A percentile compares a stretch with the other conserved stretches of the same genome.
These are phyloP conservation scores for Gilbertella persicaria DNA, from an alignment of 371 early-diverging fungal species.

Conservation along the genomic window DNA sequence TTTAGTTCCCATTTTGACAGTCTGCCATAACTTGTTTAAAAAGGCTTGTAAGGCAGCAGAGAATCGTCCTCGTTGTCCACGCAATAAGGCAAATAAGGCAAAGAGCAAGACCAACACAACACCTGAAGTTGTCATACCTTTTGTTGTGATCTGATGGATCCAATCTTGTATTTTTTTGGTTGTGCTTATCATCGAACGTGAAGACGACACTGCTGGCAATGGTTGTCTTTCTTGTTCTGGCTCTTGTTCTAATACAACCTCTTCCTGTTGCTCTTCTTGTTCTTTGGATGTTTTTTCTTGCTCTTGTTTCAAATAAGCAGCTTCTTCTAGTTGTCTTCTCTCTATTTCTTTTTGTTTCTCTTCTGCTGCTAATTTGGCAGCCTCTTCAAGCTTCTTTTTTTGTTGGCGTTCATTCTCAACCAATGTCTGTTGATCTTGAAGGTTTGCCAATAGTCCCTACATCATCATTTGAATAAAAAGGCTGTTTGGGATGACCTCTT, in stretches of 20 bases:
- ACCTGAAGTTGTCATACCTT: slow-evolving; percentile 20
- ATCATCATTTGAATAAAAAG: slow-evolving; percentile 5
- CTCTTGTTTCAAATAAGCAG: slow-evolving; percentile 14
- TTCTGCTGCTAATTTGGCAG: slow-evolving; percentile 9
- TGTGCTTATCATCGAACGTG: not conserved
- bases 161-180: slow-evolving; percentile 23
- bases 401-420: slow-evolving; percentile 3
- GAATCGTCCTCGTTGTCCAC: slow-evolving; percentile 28
- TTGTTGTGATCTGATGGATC: slow-evolving; percentile 23
- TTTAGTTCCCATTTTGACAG: slow-evolving; percentile 48
- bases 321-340: slow-evolving; percentile 15
- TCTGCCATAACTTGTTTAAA: slow-evolving; percentile 41
- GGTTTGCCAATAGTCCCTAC: slow-evolving; percentile 6
- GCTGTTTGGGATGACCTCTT: not conserved
- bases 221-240: slow-evolving; percentile 7
- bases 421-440: slow-evolving; percentile 16
- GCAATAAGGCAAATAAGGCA: slow-evolving; percentile 29
- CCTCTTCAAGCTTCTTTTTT: slow-evolving; percentile 13
- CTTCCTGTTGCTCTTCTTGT: slow-evolving; percentile 11
- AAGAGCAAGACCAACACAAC: slow-evolving; percentile 31
- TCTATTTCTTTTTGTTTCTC: slow-evolving; percentile 18
- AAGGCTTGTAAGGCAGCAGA: slow-evolving; percentile 23
- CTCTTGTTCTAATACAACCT: slow-evolving; percentile 8
- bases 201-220: not conserved
- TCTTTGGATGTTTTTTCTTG: not conserved